These are phyloP conservation scores for Dictyostelium firmibasis DNA, from an alignment of 78 protist genomes.

Conservation along the genomic window DNA sequence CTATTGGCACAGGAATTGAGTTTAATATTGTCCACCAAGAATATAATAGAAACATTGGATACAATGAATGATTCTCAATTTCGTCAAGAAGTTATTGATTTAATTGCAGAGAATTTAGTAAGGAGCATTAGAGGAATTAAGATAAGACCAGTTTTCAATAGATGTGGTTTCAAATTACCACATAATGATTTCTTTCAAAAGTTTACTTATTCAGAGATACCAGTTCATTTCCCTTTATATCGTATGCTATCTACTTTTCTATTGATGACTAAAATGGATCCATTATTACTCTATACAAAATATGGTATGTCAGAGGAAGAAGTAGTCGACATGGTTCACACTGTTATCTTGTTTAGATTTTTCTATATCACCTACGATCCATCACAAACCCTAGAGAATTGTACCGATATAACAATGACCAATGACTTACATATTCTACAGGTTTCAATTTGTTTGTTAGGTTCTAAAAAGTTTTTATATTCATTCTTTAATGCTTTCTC, in stretches of 20 bases:
- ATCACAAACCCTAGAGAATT: conserved; percentile 30
- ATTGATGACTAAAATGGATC: background rate
- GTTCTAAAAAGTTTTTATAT: conserved; percentile 31
- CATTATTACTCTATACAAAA: background rate
- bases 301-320: background rate
- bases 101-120: background rate
- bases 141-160: background rate
- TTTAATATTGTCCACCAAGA: background rate
- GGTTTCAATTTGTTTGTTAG: conserved; percentile 2
- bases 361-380: conserved; percentile 70
- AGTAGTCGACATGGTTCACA: conserved; percentile 36
- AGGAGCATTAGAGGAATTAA: background rate
- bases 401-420: conserved; percentile 48
- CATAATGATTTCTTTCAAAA: conserved; percentile 70
- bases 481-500: conserved; percentile 41
- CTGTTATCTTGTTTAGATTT: conserved; percentile 27
- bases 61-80: background rate
- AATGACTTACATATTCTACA: conserved; percentile 33
- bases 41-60: background rate
- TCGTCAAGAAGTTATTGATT: background rate
- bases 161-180: conserved; percentile 43
- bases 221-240: conserved; percentile 73
- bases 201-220: conserved; percentile 59
- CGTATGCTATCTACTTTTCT: conserved; percentile 26
- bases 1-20: conserved; percentile 1